A percentile compares a stretch with the other conserved stretches of the same genome.
Evolutionary conservation across 257 asterid species (phyloP).

Genomic region (Petunia secreta): DNA sequence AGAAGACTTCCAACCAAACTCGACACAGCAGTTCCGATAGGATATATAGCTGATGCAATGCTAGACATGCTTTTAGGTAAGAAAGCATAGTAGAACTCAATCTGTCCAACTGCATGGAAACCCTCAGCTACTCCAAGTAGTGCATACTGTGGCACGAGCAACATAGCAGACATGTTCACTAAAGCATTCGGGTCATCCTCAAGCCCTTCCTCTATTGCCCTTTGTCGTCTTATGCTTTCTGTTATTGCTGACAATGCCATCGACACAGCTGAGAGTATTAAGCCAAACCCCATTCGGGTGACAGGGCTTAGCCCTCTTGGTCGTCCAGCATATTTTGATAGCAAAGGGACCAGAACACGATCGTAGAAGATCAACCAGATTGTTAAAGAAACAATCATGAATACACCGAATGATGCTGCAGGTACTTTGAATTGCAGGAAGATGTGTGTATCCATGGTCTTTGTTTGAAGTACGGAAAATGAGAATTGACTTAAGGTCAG

Average conservation of each 20-base stretch:
- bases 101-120: constrained; percentile 26
- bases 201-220: constrained; percentile 25
- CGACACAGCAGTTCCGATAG: constrained; percentile 28
- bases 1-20: constrained; percentile 27
- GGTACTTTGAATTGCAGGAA: constrained; percentile 31
- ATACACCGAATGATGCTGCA: constrained; percentile 32
- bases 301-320: constrained; percentile 25
- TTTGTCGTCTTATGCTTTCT: constrained; percentile 26
- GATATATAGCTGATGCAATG: constrained; percentile 29
- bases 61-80: constrained; percentile 36
- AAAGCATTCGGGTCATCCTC: constrained; percentile 22
- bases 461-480: constrained; percentile 29
- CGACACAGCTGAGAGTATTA: constrained; percentile 18
- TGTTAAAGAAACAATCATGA: constrained; percentile 8
- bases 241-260: constrained; percentile 32
- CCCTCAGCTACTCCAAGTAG: constrained; percentile 33
- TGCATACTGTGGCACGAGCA: constrained; percentile 31
- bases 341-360: constrained; percentile 27
- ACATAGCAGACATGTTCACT: constrained; percentile 35
- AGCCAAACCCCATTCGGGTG: constrained; percentile 31
- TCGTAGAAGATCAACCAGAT: constrained; percentile 29
- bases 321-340: constrained; percentile 9
- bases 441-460: constrained; percentile 29
- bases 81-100: constrained; percentile 33
- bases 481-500: background rate